Percentiles rank a stretch among this genome's conserved stretches.
phyloP scores from a whole-genome alignment of 768 basidiomycete genomes.

The Russula emetica region DNA sequence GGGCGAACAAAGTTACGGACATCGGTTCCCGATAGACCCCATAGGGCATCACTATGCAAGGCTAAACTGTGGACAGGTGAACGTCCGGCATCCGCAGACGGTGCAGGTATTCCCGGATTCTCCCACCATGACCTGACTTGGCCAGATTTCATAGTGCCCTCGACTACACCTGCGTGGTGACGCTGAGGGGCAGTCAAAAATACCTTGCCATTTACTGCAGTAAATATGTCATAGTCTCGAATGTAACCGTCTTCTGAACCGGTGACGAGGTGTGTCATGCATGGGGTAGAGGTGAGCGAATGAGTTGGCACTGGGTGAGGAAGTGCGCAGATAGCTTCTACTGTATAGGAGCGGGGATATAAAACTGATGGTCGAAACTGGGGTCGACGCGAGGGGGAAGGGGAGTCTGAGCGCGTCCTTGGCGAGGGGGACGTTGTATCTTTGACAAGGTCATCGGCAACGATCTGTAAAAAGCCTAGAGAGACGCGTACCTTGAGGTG shows the following conservation, averaged over 20 bases:
- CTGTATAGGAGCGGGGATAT: constrained; percentile 63
- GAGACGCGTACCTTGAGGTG: constrained; percentile 15
- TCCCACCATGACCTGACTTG: constrained; percentile 91
- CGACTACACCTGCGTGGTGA: constrained; percentile 85
- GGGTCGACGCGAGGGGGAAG: constrained; percentile 50
- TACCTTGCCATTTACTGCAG: constrained; percentile 81
- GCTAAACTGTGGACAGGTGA: constrained; percentile 86
- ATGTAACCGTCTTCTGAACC: constrained; percentile 94
- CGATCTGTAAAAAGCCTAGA: background rate
- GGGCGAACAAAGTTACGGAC: constrained; percentile 45
- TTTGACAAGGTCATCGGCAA: constrained; percentile 15
- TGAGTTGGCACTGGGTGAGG: constrained; percentile 87
- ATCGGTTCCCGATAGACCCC: constrained; percentile 83
- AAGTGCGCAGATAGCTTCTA: constrained; percentile 89
- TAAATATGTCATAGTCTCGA: constrained; percentile 86
- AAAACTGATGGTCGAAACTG: constrained; percentile 36
- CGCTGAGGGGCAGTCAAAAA: constrained; percentile 86
- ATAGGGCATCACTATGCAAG: constrained; percentile 90
- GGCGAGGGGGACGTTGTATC: constrained; percentile 38
- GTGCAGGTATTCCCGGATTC: constrained; percentile 43
- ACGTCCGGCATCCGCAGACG: constrained; percentile 29
- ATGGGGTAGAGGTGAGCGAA: constrained; percentile 78
- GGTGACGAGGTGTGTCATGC: constrained; percentile 84
- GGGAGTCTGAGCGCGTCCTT: constrained; percentile 45
- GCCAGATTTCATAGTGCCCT: constrained; percentile 86